A percentile compares a stretch with the other conserved stretches of the same genome.
These are phyloP conservation scores for Helotiales sp. DNA, from an alignment of 2,329 filamentous ascomycete genomes.

Conservation along the genomic window DNA sequence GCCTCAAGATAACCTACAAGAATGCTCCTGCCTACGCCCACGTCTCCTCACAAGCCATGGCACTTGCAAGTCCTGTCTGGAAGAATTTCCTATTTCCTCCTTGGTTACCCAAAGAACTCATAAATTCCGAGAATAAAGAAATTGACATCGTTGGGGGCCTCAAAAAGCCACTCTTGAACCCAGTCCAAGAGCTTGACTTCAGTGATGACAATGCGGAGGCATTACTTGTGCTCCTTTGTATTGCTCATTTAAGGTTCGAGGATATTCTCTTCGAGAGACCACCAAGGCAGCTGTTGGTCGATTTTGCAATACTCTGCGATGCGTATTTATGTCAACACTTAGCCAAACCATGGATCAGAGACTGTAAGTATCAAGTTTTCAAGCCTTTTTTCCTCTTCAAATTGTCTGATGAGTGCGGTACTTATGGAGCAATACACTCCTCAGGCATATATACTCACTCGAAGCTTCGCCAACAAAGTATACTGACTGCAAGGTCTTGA, in stretches of 20 bases:
- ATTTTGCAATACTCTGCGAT: slow-evolving; percentile 12
- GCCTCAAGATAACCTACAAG: slow-evolving; percentile 1
- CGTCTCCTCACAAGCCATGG: slow-evolving; percentile 11
- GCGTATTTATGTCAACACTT: slow-evolving; percentile 11
- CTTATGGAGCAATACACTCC: no score
- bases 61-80: slow-evolving; percentile 14
- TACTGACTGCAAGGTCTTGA: no score
- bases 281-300: background rate
- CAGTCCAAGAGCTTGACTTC: no score
- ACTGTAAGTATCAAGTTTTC: no score
- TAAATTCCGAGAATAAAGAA: no score
- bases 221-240: slow-evolving; percentile 7
- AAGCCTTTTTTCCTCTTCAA: no score
- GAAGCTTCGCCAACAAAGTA: no score
- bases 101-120: no score
- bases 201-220: slow-evolving; percentile 6
- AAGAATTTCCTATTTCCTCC: slow-evolving; percentile 18
- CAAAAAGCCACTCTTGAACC: no score
- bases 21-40: background rate
- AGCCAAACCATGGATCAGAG: slow-evolving; percentile 10
- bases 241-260: slow-evolving; percentile 13
- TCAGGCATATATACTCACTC: no score
- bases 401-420: no score
- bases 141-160: no score
- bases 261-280: background rate